A percentile compares a stretch with the other conserved stretches of the same genome.
Conservation (phyloP, 2,329 filamentous ascomycete genomes). For the Apiospora arundinis region DNA sequence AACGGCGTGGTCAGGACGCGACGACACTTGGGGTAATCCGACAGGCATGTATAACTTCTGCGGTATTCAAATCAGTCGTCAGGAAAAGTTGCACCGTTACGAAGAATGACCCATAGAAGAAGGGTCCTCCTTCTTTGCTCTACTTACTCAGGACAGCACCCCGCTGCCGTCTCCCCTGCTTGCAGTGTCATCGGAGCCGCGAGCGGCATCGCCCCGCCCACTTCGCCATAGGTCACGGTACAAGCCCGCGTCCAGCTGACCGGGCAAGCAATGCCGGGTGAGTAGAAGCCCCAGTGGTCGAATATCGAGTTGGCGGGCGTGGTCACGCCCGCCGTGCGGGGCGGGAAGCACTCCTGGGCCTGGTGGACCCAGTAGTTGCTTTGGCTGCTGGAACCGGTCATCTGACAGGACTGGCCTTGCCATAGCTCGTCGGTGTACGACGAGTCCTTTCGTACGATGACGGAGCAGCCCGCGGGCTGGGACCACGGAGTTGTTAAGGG, state of each 20-base stretch:
- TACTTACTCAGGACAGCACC: conserved; percentile 23
- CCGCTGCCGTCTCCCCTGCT: conserved; percentile 25
- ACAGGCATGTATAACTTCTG: not conserved
- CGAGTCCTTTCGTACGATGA: conserved; percentile 28
- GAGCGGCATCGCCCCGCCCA: conserved; percentile 22
- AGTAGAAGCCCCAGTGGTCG: conserved; percentile 31
- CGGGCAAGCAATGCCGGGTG: conserved; percentile 31
- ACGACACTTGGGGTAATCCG: not conserved
- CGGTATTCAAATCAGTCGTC: too few relatives aligned
- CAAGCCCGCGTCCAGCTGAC: conserved; percentile 29
- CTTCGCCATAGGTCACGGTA: conserved; percentile 25
- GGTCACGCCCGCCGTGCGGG: conserved; percentile 24
- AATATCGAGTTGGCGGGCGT: conserved; percentile 28
- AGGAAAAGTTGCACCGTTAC: too few relatives aligned
- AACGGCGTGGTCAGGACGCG: not conserved
- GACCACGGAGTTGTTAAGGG: conserved; percentile 32
- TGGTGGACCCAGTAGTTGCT: conserved; percentile 22
- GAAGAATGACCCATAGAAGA: too few relatives aligned
- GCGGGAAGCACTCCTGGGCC: conserved; percentile 32
- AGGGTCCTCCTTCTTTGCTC: not conserved
- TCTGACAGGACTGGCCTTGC: conserved; percentile 32
- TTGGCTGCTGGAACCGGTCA: conserved; percentile 21
- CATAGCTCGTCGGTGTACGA: conserved; percentile 27
- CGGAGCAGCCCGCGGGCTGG: conserved; percentile 29
- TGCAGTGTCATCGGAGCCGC: conserved; percentile 18